Base-by-base conservation (phyloP, 768 basidiomycete species). In the Boletus sp. region DNA sequence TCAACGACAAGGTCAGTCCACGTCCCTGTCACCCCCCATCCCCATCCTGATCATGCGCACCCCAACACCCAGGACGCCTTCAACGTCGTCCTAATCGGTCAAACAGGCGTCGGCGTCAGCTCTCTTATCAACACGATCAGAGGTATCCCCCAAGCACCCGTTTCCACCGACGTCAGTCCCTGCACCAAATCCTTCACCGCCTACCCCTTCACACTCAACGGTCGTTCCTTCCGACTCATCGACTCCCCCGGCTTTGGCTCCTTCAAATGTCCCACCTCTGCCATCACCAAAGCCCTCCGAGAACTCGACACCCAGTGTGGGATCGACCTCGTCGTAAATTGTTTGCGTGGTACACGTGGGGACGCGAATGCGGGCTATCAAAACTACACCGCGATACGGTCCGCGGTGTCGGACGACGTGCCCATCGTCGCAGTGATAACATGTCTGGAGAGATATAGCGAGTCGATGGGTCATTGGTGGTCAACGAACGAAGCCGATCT, bases 381-480 rank as follows among this genome's bases (percentile, higher is more conserved):
- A 53, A 68, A 68, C 34, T 67, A 67, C 14, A 34, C 54, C 39
- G 61, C 65, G 4, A 63, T 67, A 51, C 63, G 66, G 19, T 63
- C 66, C 1, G 65, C 66, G 1, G 64, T 67, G n/a, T 66, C 65
- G 1, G 66, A 66, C 33, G 66, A 70, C 35, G 70, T 71, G 2
- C 68, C 65, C 1, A 69, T 74, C 53, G 68, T 70, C 7, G 58
- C 63, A 0, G 65, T 70, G 13, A 54, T 72, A 10, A 72, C 65
- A 1, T 67, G 68, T 48, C 53, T 72, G 17, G 72, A 72, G 57
- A 64, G 64, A 35, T 68, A 65, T 32, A 40, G 64, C 17, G 59
- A 63, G 17, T 58, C 67, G 46, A 74, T 73, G 67, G 63, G 57
- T 15, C 65, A 66, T 39, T 79, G 77, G 77, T 78, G 75, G 77